phyloP scores from a whole-genome alignment of 1,139 yeast species.

The Hyphopichia pseudoburtonii region DNA sequence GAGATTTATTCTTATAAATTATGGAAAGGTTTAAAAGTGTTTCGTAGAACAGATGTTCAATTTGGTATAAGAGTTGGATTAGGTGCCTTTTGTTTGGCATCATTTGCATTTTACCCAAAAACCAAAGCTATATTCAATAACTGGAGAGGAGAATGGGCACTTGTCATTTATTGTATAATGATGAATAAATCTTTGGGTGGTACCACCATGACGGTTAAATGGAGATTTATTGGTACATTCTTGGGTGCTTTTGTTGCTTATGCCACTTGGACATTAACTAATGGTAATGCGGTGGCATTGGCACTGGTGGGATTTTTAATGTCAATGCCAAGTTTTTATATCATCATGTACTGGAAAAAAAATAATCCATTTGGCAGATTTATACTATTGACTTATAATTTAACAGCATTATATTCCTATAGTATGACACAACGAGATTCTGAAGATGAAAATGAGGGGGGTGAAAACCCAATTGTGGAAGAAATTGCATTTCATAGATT shows the following conservation, averaged over 20 bases:
- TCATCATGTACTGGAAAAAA: constrained; percentile 64
- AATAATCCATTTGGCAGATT: constrained; percentile 72
- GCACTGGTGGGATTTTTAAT: constrained; percentile 59
- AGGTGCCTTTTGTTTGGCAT: constrained; percentile 67
- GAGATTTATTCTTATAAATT: constrained; percentile 17
- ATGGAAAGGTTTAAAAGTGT: constrained; percentile 34
- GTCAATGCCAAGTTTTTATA: constrained; percentile 65
- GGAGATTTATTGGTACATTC: constrained; percentile 75
- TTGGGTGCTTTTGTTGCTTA: constrained; percentile 68
- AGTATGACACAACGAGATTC: constrained; percentile 62
- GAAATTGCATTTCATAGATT: constrained; percentile 82
- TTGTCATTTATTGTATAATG: constrained; percentile 76
- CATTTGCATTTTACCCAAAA: constrained; percentile 64
- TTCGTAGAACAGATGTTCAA: constrained; percentile 65
- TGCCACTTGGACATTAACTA: constrained; percentile 55
- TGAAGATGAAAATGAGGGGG: constrained; percentile 70
- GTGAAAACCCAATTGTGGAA: constrained; percentile 64
- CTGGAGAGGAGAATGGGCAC: constrained; percentile 86
- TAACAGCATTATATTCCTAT: constrained; percentile 76
- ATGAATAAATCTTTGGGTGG: constrained; percentile 90
- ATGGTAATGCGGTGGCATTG: constrained; percentile 56
- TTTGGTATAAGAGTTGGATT: constrained; percentile 79
- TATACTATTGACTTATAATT: constrained; percentile 71
- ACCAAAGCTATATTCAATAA: constrained; percentile 54
- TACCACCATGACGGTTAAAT: constrained; percentile 74